A percentile compares a stretch with the other conserved stretches of the same genome.
Conservation (phyloP, 1,284 basidiomycete species). For the Phellopilus nigrolimitatus region DNA sequence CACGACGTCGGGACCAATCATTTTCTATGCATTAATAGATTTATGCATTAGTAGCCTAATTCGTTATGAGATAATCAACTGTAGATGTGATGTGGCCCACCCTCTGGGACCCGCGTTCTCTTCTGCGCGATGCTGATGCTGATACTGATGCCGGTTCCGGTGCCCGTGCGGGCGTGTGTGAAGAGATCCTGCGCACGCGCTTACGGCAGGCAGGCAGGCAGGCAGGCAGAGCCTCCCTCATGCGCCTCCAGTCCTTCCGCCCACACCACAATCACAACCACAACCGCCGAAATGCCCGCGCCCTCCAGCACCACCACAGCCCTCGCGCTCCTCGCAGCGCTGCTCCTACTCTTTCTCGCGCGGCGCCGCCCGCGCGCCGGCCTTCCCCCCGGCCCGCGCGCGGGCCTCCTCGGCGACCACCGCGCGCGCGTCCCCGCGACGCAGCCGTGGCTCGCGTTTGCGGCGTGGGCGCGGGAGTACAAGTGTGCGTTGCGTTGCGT, state of each 20-base stretch:
- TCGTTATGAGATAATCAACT: no score
- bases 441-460: slow-evolving; percentile 1
- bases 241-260: no score
- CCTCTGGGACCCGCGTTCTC: no score
- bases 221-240: no score
- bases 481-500: neutral
- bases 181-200: neutral
- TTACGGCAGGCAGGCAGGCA: no score
- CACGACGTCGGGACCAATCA: no score
- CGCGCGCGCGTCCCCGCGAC: neutral
- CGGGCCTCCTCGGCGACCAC: slow-evolving; percentile 8
- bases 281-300: neutral
- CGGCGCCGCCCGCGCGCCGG: neutral
- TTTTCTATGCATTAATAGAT: no score
- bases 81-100: no score
- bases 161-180: neutral
- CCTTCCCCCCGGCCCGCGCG: slow-evolving; percentile 4
- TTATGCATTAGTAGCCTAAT: no score
- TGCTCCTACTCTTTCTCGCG: neutral
- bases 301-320: neutral
- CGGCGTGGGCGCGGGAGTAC: slow-evolving; percentile 1
- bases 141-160: neutral
- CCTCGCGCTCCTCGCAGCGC: neutral
- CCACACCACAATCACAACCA: no score
- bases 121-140: neutral